Conservation (phyloP, 768 basidiomycete species). For the Rhodotorula kratochvilovae region DNA sequence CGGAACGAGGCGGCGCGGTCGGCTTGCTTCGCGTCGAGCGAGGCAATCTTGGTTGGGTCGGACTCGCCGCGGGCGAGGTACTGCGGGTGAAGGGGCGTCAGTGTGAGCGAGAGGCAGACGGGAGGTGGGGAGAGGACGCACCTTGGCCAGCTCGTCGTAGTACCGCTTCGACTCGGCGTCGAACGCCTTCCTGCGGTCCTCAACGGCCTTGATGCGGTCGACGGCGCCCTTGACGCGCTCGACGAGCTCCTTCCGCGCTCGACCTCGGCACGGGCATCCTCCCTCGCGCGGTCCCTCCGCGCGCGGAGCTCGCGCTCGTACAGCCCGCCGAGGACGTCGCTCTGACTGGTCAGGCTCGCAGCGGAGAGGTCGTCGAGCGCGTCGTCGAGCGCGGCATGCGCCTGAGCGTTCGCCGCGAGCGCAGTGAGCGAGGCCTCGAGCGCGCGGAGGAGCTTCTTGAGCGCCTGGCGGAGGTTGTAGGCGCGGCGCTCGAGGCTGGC, state of each 20-base stretch:
- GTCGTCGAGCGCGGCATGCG: constrained; percentile 33
- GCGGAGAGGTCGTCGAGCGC: constrained; percentile 26
- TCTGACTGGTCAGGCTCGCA: not conserved
- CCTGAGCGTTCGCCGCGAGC: constrained; percentile 4
- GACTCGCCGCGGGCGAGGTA: constrained; percentile 26
- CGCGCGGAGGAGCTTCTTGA: constrained; percentile 32
- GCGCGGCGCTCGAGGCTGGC: constrained; percentile 33
- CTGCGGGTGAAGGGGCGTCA: not conserved
- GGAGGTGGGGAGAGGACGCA: not conserved
- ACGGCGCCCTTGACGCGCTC: constrained; percentile 26
- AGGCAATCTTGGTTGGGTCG: constrained; percentile 16
- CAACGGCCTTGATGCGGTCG: constrained; percentile 35
- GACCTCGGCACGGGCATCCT: constrained; percentile 2
- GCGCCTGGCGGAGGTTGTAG: constrained; percentile 10
- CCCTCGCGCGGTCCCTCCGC: constrained; percentile 6
- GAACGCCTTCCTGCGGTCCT: constrained; percentile 33
- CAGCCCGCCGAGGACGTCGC: constrained; percentile 25
- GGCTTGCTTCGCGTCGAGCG: constrained; percentile 35
- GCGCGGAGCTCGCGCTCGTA: constrained; percentile 8
- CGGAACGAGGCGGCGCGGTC: constrained; percentile 20
- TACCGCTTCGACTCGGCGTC: constrained; percentile 36
- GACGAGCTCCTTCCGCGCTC: constrained; percentile 21
- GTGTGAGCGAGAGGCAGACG: not conserved
- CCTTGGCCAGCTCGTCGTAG: constrained; percentile 39
- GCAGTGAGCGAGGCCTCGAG: constrained; percentile 9